Conservation (phyloP, 2,329 filamentous ascomycete species). For the Fusarium pseudonygamai region DNA sequence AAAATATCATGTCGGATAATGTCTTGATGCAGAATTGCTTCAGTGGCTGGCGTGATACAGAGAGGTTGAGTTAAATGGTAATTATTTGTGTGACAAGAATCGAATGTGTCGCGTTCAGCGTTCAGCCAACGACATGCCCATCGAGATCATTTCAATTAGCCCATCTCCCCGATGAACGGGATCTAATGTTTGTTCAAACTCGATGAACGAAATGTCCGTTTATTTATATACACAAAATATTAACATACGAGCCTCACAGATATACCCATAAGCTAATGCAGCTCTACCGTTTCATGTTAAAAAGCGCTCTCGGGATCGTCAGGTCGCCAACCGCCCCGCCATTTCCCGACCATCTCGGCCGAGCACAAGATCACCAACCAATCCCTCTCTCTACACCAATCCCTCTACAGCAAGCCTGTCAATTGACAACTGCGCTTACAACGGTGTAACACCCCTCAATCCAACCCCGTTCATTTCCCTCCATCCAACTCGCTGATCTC, state of each 20-base stretch:
- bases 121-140: too few species aligned
- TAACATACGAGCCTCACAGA: neutral
- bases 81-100: neutral
- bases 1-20: neutral
- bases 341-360: neutral
- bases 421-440: neutral
- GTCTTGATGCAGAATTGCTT: neutral
- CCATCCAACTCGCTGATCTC: neutral
- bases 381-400: neutral
- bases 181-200: fast-evolving
- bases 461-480: neutral
- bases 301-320: neutral
- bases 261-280: neutral
- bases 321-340: neutral
- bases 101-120: fast-evolving
- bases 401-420: neutral
- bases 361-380: neutral
- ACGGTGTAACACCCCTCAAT: neutral
- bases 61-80: neutral
- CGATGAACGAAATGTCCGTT: fast-evolving
- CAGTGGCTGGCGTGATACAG: neutral
- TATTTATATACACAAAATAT: neutral
- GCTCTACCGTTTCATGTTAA: neutral
- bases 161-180: neutral
- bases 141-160: too few species aligned